These are phyloP conservation scores for Viola pubescens DNA, from an alignment of 441 rosid genomes.

Conservation along the genomic window DNA sequence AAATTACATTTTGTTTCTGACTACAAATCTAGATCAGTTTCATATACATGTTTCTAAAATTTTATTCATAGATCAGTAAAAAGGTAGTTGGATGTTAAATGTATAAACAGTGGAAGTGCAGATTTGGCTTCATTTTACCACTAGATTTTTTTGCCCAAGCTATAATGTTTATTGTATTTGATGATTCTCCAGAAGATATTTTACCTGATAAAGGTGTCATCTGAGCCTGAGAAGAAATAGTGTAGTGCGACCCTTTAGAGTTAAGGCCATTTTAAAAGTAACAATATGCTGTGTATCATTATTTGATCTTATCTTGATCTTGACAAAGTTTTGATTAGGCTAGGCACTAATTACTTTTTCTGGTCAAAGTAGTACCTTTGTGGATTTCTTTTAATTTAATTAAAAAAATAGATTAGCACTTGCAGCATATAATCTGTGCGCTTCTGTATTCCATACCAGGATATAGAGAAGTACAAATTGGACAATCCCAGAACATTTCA, in stretches of 20 bases:
- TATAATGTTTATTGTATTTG: neutral
- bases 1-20: too few relatives aligned
- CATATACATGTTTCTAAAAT: slow-evolving; percentile 1
- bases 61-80: too few relatives aligned
- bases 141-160: neutral
- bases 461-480: slow-evolving; percentile 18
- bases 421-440: too few relatives aligned
- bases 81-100: too few relatives aligned
- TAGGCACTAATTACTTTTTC: neutral
- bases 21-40: neutral
- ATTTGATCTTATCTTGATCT: neutral
- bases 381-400: neutral
- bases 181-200: too few relatives aligned
- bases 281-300: neutral
- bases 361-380: neutral
- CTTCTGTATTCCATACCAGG: neutral
- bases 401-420: too few relatives aligned
- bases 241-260: neutral
- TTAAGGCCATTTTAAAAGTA: neutral
- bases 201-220: neutral
- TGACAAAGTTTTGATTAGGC: neutral
- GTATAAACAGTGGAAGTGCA: too few relatives aligned
- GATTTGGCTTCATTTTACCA: neutral
- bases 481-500: slow-evolving; percentile 63
- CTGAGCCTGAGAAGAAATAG: neutral